These are phyloP conservation scores for Aspergillus steynii DNA, from an alignment of 495 filamentous ascomycete genomes.

Conservation along the genomic window DNA sequence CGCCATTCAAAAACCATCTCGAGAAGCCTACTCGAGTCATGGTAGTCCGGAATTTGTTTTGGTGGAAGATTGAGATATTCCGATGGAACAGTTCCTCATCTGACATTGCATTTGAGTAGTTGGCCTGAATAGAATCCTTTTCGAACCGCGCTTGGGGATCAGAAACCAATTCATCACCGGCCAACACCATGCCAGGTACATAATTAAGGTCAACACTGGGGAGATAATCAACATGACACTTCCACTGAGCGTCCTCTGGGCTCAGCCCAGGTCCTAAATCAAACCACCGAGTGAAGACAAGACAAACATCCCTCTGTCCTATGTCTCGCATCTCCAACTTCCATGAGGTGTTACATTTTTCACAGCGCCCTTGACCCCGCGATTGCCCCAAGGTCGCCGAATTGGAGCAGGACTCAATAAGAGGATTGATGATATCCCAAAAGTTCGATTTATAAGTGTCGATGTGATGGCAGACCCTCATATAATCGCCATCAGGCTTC, in stretches of 20 bases:
- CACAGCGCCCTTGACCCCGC: neutral
- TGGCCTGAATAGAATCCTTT: neutral
- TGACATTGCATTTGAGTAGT: neutral
- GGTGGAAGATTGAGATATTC: neutral
- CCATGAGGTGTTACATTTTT: neutral
- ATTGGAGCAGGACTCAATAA: neutral
- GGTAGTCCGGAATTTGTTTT: neutral
- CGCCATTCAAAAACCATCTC: neutral
- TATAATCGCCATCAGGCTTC: neutral
- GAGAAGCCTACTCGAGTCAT: neutral
- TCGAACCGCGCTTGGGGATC: neutral
- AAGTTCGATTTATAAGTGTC: neutral
- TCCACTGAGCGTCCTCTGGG: neutral
- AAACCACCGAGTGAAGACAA: neutral
- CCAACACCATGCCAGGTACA: neutral
- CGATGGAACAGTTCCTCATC: neutral
- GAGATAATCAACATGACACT: neutral
- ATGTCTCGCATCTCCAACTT: neutral
- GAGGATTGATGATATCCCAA: neutral
- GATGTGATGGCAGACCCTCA: neutral
- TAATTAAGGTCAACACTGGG: neutral
- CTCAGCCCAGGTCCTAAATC: neutral
- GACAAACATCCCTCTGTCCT: neutral
- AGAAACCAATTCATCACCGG: neutral
- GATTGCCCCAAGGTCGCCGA: too few relatives aligned